These are phyloP conservation scores for Salix viminalis DNA, from an alignment of 345 rosid species.

Conservation along the genomic window DNA sequence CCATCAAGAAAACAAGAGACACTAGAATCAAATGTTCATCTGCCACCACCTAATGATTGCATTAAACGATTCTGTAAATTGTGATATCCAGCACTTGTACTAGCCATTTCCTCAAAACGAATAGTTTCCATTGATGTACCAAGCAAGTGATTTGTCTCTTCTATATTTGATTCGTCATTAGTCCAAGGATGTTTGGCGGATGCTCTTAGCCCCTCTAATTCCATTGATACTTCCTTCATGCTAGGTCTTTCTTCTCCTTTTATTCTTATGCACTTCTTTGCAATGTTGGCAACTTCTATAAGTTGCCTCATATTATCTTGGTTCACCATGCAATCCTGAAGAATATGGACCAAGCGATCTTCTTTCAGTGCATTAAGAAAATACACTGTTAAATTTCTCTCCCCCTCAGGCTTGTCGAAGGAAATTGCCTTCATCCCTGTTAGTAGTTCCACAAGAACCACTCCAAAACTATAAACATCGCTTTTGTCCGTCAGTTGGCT, in stretches of 20 bases:
- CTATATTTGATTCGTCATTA: not conserved
- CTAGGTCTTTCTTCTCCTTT: constrained; percentile 1
- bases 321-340: not conserved
- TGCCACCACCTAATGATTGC: not conserved
- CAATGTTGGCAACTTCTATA: not conserved
- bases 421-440: not conserved
- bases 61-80: constrained; percentile 10
- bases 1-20: no score
- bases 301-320: not conserved
- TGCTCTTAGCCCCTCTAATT: not conserved
- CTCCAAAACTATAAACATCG: not conserved
- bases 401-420: not conserved
- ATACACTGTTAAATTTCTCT: not conserved
- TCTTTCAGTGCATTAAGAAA: not conserved
- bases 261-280: not conserved
- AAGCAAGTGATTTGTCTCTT: constrained; percentile 21
- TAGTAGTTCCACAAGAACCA: no score
- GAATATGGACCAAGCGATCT: not conserved
- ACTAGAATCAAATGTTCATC: no score
- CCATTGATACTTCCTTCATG: constrained; percentile 2
- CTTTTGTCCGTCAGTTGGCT: constrained; percentile 1
- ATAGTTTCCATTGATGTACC: not conserved
- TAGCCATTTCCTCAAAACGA: not conserved
- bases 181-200: not conserved
- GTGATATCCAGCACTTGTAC: constrained; percentile 6